A percentile compares a stretch with the other conserved stretches of the same genome.
Evolutionary conservation across 345 rosid genomes (phyloP).

Genomic region (Boechera stricta): DNA sequence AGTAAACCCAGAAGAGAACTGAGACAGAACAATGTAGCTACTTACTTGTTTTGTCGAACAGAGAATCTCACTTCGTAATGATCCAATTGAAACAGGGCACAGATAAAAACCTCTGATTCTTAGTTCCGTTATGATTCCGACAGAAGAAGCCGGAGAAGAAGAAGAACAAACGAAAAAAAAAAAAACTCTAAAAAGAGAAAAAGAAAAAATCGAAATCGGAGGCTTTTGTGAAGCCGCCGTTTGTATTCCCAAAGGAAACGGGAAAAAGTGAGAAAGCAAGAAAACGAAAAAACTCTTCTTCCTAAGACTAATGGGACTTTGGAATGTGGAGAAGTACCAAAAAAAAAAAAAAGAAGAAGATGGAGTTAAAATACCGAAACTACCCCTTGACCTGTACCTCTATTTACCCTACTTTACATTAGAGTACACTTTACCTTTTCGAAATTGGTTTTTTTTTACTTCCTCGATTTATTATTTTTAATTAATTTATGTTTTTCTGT

Average conservation of each 20-base stretch:
- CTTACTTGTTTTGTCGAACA: conserved; percentile 33
- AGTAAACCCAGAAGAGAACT: conserved; percentile 1
- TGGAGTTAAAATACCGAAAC: neutral
- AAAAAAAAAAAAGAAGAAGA: neutral
- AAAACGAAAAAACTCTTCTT: neutral
- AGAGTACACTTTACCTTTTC: conserved; percentile 1
- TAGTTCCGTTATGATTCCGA: neutral
- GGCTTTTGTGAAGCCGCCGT: conserved; percentile 45
- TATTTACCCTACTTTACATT: conserved; percentile 17
- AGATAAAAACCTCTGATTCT: neutral
- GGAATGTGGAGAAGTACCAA: neutral
- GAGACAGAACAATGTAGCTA: conserved; percentile 34
- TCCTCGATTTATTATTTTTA: neutral
- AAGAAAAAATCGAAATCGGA: conserved; percentile 33
- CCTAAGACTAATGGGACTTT: conserved; percentile 30
- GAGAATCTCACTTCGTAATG: conserved; percentile 1
- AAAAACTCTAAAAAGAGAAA: neutral
- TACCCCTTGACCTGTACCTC: conserved; percentile 29
- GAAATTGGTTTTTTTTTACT: neutral
- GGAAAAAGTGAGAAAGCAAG: conserved; percentile 19
- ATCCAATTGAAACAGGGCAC: neutral
- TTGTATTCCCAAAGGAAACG: conserved; percentile 33
- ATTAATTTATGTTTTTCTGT: neutral
- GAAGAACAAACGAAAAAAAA: neutral
- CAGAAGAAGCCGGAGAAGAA: neutral